Evolutionary conservation across 2,329 filamentous ascomycete genomes (phyloP).

Genomic region (Neurospora crassa): DNA sequence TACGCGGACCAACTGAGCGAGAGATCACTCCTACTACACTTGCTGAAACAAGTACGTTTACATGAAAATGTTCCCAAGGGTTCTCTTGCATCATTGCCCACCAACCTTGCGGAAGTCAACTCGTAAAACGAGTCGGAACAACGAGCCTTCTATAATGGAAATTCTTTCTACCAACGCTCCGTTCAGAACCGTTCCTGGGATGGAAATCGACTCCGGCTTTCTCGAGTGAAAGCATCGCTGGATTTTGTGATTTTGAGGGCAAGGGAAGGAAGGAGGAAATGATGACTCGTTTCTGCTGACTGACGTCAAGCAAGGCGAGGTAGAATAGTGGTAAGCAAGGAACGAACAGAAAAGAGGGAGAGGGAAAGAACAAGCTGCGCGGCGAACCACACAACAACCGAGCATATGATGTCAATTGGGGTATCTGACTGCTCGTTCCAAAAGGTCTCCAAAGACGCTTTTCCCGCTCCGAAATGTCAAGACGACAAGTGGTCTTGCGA

Average conservation of each 20-base stretch:
- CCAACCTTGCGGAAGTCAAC: constrained; percentile 23
- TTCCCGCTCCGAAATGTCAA: constrained; percentile 5
- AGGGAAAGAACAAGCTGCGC: neutral
- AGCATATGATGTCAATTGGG: constrained; percentile 15
- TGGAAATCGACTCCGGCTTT: constrained; percentile 60
- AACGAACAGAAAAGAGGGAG: neutral
- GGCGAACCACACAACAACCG: constrained; percentile 9
- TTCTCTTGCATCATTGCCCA: constrained; percentile 34
- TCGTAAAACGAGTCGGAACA: constrained; percentile 20
- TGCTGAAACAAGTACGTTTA: neutral
- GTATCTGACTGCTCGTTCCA: constrained; percentile 17
- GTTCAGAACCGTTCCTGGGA: constrained; percentile 65
- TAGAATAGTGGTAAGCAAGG: neutral
- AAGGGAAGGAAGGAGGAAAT: neutral
- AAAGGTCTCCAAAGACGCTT: constrained; percentile 12
- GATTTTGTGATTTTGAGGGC: constrained; percentile 23
- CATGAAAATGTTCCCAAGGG: constrained; percentile 24
- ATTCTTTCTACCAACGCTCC: constrained; percentile 66
- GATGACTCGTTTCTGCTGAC: neutral
- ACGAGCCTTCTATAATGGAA: constrained; percentile 28
- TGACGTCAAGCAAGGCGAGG: neutral
- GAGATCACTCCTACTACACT: neutral
- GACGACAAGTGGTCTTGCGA: constrained; percentile 3
- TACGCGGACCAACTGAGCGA: neutral
- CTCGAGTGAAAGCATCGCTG: constrained; percentile 67